These are phyloP conservation scores for Chrysopogon serrulatus DNA, from an alignment of 176 grass and related monocot genomes.

Conservation along the genomic window DNA sequence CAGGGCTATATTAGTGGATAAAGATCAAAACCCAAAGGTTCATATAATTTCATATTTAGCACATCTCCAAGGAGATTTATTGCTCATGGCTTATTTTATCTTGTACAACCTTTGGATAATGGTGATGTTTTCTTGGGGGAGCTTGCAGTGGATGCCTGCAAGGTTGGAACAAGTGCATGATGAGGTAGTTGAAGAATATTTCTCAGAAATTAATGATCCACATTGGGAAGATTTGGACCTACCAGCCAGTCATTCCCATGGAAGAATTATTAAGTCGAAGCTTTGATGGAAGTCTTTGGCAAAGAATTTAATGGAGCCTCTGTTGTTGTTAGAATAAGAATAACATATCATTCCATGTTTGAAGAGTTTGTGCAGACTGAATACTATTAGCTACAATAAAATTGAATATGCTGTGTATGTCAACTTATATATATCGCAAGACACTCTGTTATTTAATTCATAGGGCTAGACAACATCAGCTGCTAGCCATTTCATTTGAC, in stretches of 20 bases:
- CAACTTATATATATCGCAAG: no score
- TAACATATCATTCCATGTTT: neutral
- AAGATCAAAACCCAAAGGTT: constrained; percentile 86
- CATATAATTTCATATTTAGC: constrained; percentile 2
- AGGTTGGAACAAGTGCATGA: constrained; percentile 58
- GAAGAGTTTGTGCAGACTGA: neutral
- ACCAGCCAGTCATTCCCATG: no score
- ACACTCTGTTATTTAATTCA: no score
- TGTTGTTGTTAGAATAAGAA: neutral
- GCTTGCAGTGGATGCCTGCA: constrained; percentile 76
- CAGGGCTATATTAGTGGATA: constrained; percentile 78
- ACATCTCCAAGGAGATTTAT: neutral
- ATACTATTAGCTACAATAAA: neutral
- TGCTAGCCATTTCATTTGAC: no score
- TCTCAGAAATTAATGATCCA: no score
- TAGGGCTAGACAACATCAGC: no score
- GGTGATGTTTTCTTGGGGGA: neutral
- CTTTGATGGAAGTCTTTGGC: constrained; percentile 35
- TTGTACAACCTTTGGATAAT: neutral
- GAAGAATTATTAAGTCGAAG: no score
- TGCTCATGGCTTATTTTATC: neutral
- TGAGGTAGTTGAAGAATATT: no score
- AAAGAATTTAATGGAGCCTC: neutral
- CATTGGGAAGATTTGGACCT: no score
- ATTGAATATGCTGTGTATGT: no score